Evolutionary conservation across 192 early-diverging fungal genomes (phyloP).

Genomic region (Fimicolochytrium jonesii): DNA sequence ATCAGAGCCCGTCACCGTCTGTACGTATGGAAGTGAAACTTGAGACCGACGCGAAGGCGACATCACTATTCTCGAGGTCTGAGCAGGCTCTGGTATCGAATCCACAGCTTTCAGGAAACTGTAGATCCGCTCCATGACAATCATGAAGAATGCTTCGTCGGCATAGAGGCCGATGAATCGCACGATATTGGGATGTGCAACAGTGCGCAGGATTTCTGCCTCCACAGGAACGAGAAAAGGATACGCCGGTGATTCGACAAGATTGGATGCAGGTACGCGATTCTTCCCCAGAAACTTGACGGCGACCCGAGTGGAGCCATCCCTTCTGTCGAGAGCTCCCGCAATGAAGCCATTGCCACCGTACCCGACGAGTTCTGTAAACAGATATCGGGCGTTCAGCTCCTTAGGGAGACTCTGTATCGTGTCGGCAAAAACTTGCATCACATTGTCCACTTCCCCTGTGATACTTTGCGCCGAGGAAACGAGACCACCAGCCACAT

Average conservation of each 20-base stretch:
- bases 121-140: conserved; percentile 23
- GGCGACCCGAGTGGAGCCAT: conserved; percentile 19
- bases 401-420: conserved; percentile 18
- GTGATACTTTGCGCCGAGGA: background rate
- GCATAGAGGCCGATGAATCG: conserved; percentile 11
- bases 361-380: conserved; percentile 28
- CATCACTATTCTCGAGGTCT: too few relatives aligned
- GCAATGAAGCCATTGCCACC: conserved; percentile 36
- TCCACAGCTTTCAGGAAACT: conserved; percentile 1
- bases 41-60: too few relatives aligned
- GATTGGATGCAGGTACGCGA: background rate
- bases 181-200: conserved; percentile 24
- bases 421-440: conserved; percentile 20
- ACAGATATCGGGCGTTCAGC: conserved; percentile 18
- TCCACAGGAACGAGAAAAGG: conserved; percentile 13
- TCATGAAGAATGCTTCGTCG: conserved; percentile 14
- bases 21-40: too few relatives aligned
- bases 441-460: conserved; percentile 27
- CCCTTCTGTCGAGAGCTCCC: conserved; percentile 14
- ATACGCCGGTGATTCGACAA: conserved; percentile 7
- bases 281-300: conserved; percentile 22
- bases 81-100: too few relatives aligned
- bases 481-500: conserved; percentile 10
- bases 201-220: conserved; percentile 18
- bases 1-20: too few relatives aligned